Conservation (phyloP, 257 asterid genomes). For the Forsythia suspensa region DNA sequence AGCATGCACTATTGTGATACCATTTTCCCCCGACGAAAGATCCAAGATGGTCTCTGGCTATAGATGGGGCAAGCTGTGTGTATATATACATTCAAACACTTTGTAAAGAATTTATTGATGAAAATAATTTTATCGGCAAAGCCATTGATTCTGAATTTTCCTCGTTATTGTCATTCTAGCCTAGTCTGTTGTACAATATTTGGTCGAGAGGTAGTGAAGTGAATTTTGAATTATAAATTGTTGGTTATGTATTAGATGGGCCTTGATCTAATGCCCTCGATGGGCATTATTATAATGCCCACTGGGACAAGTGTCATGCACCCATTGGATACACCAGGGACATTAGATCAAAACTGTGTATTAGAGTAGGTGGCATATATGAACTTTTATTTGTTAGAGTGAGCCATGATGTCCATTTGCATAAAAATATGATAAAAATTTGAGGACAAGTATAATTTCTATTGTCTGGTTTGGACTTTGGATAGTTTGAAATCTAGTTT, state of each 20-base stretch:
- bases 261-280: no score
- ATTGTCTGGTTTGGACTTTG: no score
- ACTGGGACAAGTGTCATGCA: no score
- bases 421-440: background rate
- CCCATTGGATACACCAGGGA: no score
- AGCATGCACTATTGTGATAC: background rate
- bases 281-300: no score
- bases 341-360: no score
- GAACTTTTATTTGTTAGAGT: background rate
- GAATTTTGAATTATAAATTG: background rate
- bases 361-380: background rate
- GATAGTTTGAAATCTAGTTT: no score
- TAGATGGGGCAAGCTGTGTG: background rate
- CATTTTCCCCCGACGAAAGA: background rate
- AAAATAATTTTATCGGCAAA: no score
- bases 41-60: background rate
- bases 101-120: background rate
- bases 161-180: background rate
- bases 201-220: background rate
- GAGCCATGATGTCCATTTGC: background rate
- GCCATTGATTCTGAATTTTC: no score
- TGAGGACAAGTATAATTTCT: background rate
- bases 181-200: background rate
- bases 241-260: background rate
- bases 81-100: background rate